Conservation (phyloP, 768 basidiomycete species). For the Russula brevipes region DNA sequence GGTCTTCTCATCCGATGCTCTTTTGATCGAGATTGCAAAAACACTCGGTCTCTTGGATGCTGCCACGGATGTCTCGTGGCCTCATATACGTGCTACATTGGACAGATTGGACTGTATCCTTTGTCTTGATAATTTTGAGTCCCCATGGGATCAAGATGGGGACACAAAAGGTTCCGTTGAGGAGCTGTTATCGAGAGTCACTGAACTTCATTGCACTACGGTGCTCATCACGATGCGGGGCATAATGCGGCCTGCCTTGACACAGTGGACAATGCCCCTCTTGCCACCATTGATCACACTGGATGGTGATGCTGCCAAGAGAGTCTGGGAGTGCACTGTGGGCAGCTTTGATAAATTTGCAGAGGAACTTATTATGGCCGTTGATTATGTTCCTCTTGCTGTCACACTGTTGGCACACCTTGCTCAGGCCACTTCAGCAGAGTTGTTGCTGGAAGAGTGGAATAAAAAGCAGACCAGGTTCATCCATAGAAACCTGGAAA, state of each 20-base stretch:
- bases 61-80: background rate
- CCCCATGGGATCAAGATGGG: constrained; percentile 32
- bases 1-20: background rate
- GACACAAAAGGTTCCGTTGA: background rate
- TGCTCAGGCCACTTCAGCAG: background rate
- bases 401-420: constrained; percentile 2
- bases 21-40: background rate
- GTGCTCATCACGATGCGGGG: constrained; percentile 15
- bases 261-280: constrained; percentile 6
- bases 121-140: constrained; percentile 40
- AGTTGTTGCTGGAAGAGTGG: constrained; percentile 4
- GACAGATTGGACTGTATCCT: constrained; percentile 25
- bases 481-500: background rate
- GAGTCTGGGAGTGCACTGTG: no score
- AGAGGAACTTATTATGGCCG: no score
- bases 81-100: background rate
- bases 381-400: background rate
- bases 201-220: background rate
- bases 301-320: no score
- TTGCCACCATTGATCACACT: background rate
- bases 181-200: background rate
- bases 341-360: no score
- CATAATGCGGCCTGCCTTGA: background rate
- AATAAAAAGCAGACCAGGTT: background rate
- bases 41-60: background rate